Conservation (phyloP, 768 basidiomycete genomes). For the Pleurotus cornucopiae region DNA sequence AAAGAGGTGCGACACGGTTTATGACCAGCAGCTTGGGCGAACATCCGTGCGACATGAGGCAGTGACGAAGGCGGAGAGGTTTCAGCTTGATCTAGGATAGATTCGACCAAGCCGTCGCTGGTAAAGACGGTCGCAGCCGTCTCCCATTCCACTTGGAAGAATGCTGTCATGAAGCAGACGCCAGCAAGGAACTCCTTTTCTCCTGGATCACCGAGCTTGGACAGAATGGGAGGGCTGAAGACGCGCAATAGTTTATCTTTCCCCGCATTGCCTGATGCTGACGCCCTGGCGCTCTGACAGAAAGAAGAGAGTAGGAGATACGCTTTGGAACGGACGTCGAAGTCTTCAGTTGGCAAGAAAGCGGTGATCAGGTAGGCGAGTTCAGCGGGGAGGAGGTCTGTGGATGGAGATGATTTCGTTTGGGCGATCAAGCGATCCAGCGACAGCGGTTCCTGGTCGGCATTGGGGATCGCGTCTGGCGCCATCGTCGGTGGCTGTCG, state of each 20-base stretch:
- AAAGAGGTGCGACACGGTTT: conserved; percentile 66
- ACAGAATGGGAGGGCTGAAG: conserved; percentile 47
- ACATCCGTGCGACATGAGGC: conserved; percentile 60
- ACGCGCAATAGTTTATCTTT: conserved; percentile 45
- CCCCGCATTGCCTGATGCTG: conserved; percentile 33
- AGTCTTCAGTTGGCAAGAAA: conserved; percentile 44
- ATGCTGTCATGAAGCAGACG: conserved; percentile 65
- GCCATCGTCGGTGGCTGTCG: neutral
- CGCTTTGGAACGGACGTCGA: conserved; percentile 56
- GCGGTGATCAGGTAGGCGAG: conserved; percentile 45
- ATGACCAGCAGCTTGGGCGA: conserved; percentile 74
- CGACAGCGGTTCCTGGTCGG: conserved; percentile 11
- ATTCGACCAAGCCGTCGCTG: conserved; percentile 58
- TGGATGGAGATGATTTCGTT: conserved; percentile 21
- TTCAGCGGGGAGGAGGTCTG: conserved; percentile 49
- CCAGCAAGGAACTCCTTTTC: conserved; percentile 50
- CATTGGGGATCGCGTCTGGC: conserved; percentile 7
- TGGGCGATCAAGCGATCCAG: conserved; percentile 29
- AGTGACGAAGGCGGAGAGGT: conserved; percentile 40
- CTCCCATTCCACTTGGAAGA: conserved; percentile 80
- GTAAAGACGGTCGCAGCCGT: conserved; percentile 63
- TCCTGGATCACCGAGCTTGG: conserved; percentile 50
- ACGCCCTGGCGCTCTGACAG: conserved; percentile 54
- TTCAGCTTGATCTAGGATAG: conserved; percentile 68
- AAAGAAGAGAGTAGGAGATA: conserved; percentile 66